Evolutionary conservation across 2,329 filamentous ascomycete species (phyloP).

Genomic region (Rhexocercosporidium sp.): DNA sequence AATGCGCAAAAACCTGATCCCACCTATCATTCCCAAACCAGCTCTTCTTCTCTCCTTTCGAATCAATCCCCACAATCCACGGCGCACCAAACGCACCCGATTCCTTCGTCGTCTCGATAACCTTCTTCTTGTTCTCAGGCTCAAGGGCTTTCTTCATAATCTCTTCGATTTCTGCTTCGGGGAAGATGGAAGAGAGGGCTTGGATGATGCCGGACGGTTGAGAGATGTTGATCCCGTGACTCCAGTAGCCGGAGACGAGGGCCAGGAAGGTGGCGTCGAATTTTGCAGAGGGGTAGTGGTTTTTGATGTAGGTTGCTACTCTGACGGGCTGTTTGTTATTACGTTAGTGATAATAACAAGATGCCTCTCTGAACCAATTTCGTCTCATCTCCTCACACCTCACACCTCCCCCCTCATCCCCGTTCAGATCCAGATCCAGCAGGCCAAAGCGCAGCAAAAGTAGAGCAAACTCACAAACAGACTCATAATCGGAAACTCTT

Average conservation of each 20-base stretch:
- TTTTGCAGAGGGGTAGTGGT: constrained; percentile 18
- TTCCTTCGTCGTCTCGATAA: constrained; percentile 27
- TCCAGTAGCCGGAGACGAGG: constrained; percentile 29
- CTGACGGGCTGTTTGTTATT: constrained; percentile 23
- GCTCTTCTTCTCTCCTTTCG: constrained; percentile 21
- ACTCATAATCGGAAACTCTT: constrained; percentile 26
- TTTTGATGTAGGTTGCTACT: constrained; percentile 29
- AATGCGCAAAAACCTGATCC: constrained; percentile 32
- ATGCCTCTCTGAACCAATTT: not conserved
- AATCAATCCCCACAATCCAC: constrained; percentile 30
- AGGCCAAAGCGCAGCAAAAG: not conserved
- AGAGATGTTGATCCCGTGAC: constrained; percentile 27
- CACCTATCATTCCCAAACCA: constrained; percentile 35
- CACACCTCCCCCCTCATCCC: not conserved
- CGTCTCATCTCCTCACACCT: not conserved
- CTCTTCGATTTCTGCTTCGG: constrained; percentile 18
- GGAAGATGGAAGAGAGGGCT: constrained; percentile 26
- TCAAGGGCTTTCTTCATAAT: constrained; percentile 27
- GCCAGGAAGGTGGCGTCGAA: constrained; percentile 29
- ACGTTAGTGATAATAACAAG: not conserved
- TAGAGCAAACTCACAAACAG: constrained; percentile 26
- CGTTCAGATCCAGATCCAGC: not conserved
- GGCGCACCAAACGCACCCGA: constrained; percentile 32
- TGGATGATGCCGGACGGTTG: constrained; percentile 23
- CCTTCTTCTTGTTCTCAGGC: constrained; percentile 30